Evolutionary conservation across 106 monocot species (phyloP), one percentile per base, ranked within the genome.

Genomic region (Triglochin maritima): DNA sequence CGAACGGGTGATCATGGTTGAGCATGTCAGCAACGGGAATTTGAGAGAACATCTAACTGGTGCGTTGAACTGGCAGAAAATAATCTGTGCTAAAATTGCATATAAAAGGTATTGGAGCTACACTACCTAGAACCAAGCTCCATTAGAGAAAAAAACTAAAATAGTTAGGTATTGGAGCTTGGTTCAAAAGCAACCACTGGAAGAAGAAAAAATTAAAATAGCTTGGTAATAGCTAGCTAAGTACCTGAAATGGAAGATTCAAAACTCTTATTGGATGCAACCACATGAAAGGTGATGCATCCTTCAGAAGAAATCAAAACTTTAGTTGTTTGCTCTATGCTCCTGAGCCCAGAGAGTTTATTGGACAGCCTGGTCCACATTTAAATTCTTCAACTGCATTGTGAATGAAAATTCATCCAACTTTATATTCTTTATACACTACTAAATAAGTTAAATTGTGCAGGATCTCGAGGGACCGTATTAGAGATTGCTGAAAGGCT

Each of bases 11-110:
- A 65, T 87, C 49, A 15, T 87, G 8, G 60, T 76, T 0, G 87
- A 87, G 69, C 81, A 81, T 56, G 73, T 87, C 10, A 65, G 70
- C 51, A 87, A 87, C 71, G 87, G 87, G 57, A 81, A 64, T 70
- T 81, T 87, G 16, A 54, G 84, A 10, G 76, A 81, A 49, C 87
- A 87, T 56, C 66, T 87, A 9, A 81, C 78, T 65, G 87, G 87
- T 87, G 77, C 6, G 68, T 72, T 49, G 41, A 6, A n/a, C n/a
- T n/a, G n/a, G n/a, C n/a, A n/a, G n/a, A n/a, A 11, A 52, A 52
- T 8, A 52, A 11, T 52, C 62, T 59, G 13, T n/a, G 10, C 58
- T 14, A 59, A 59, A 59, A 13, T 59, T 59, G 58, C 10, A 13
- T 15, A 5, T n/a, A 5, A 5, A 11, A 15, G 12, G 5, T 16